Conservation (phyloP, 2,329 filamentous ascomycete species). For the Apiospora koreana region DNA sequence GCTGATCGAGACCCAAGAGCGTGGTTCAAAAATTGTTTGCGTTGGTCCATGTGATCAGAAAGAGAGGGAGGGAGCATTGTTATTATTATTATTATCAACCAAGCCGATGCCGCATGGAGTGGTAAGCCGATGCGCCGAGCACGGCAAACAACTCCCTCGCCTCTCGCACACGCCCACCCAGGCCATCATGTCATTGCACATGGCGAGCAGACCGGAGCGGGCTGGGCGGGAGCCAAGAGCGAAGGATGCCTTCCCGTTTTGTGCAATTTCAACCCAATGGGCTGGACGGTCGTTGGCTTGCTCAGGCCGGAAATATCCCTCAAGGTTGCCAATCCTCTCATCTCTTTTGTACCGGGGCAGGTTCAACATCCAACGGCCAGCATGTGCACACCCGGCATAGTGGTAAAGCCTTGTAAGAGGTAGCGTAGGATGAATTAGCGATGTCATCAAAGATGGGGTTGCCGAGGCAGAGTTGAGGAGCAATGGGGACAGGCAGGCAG, state of each 20-base stretch:
- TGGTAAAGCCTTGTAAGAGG: not conserved
- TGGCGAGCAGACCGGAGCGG: not conserved
- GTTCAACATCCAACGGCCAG: not conserved
- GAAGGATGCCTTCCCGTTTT: not conserved
- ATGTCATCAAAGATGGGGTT: not conserved
- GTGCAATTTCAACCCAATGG: not conserved
- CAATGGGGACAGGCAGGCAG: not conserved
- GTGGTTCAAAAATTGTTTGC: not conserved
- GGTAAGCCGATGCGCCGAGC: not conserved
- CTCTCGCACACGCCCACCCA: not conserved
- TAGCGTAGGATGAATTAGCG: not conserved
- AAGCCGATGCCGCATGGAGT: not conserved
- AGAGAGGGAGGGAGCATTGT: not conserved
- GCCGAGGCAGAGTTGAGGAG: not conserved
- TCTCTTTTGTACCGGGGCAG: not conserved
- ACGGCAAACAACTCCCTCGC: slow-evolving; percentile 3
- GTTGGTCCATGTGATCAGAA: not conserved
- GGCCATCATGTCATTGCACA: not conserved
- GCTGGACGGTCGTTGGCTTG: not conserved
- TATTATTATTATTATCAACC: not conserved
- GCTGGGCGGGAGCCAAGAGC: not conserved
- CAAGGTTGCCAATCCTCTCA: not conserved
- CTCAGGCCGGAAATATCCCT: not conserved
- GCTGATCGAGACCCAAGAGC: not conserved
- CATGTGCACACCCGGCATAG: not conserved